phyloP scores from a whole-genome alignment of 2,329 filamentous ascomycete genomes.

The Fusarium sp. region DNA sequence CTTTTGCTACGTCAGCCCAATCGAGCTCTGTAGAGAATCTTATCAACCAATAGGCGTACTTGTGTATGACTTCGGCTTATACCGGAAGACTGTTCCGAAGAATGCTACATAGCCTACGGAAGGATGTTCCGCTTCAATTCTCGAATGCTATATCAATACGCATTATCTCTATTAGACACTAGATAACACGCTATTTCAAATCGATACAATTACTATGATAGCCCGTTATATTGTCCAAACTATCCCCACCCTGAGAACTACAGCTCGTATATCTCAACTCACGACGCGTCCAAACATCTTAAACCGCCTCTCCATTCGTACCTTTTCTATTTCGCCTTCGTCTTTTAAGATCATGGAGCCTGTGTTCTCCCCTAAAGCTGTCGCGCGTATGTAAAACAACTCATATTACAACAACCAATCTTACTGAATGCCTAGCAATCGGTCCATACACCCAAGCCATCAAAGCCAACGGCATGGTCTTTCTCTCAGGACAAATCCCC shows the following conservation, averaged over 20 bases:
- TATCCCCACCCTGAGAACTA: background rate
- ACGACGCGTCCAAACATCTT: background rate
- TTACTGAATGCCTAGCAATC: conserved; percentile 17
- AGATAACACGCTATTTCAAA: background rate
- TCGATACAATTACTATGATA: background rate
- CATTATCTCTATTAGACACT: background rate
- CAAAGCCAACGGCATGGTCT: conserved; percentile 65
- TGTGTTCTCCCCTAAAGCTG: conserved; percentile 25
- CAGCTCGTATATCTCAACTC: background rate
- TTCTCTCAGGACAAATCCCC: conserved; percentile 77
- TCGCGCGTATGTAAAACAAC: conserved; percentile 20
- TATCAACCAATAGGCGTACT: background rate
- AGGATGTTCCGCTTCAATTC: conserved; percentile 3
- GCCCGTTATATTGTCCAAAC: background rate
- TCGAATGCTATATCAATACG: background rate
- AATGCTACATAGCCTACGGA: conserved; percentile 6
- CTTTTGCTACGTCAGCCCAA: background rate
- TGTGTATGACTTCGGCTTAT: background rate
- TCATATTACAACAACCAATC: background rate
- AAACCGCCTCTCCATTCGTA: background rate
- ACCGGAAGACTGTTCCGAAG: conserved; percentile 20
- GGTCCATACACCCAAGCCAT: conserved; percentile 39
- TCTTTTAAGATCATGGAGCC: conserved; percentile 13
- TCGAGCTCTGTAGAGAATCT: background rate
- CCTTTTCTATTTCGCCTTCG: background rate